Evolutionary conservation across 2,329 filamentous ascomycete species (phyloP).

Genomic region (Nemania bipapillata): DNA sequence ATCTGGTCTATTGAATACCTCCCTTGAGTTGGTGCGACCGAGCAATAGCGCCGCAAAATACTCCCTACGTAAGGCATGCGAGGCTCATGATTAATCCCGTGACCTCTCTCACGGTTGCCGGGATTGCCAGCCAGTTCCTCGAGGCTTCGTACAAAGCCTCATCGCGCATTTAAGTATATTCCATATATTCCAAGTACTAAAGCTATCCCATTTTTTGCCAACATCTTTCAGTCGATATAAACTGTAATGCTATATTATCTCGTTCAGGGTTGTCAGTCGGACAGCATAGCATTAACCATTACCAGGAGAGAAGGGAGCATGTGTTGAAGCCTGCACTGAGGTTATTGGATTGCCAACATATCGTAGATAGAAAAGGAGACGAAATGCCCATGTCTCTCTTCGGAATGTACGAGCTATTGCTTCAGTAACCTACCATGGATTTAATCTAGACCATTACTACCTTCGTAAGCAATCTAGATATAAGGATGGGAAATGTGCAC

Average conservation of each 20-base stretch:
- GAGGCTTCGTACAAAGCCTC: conserved; percentile 13
- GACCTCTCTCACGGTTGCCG: conserved; percentile 21
- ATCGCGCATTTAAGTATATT: conserved; percentile 16
- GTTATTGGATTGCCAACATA: conserved; percentile 15
- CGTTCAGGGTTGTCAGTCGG: too few species aligned
- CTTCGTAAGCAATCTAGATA: conserved; percentile 19
- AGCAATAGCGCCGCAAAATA: conserved; percentile 8
- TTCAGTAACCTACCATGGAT: conserved; percentile 17
- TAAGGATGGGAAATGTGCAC: conserved; percentile 24
- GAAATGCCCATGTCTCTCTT: conserved; percentile 19
- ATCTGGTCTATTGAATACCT: too few species aligned
- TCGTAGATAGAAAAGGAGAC: conserved; percentile 11
- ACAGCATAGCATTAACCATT: conserved; percentile 4
- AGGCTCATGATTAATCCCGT: conserved; percentile 15
- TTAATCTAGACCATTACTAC: neutral
- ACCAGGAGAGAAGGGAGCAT: conserved; percentile 15
- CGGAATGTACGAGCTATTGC: conserved; percentile 20
- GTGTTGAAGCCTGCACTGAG: conserved; percentile 6
- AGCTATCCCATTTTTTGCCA: neutral
- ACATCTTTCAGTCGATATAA: conserved; percentile 2
- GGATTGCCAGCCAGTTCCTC: conserved; percentile 18
- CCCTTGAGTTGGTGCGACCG: neutral
- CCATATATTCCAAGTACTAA: conserved; percentile 2
- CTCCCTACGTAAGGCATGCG: neutral
- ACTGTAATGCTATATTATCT: conserved; percentile 14